These are phyloP conservation scores for Pontederia crassipes DNA, from an alignment of 176 grass and related monocot species.

Conservation along the genomic window DNA sequence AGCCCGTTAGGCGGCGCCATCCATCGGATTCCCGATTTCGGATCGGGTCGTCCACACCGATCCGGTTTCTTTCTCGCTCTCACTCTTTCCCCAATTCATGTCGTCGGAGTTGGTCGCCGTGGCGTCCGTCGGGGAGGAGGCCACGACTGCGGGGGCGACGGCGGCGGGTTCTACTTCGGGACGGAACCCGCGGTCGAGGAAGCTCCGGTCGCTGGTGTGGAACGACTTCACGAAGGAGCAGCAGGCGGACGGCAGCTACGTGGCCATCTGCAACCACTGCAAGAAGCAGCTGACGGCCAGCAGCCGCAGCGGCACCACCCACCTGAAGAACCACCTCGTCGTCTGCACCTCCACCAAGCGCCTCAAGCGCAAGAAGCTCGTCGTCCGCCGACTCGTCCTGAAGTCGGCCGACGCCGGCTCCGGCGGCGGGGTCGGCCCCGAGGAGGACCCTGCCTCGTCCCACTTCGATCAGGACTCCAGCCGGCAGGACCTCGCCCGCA, in stretches of 20 bases:
- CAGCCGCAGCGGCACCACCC: conserved; percentile 87
- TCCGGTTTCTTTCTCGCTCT: too few species aligned
- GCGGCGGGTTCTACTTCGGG: too few species aligned
- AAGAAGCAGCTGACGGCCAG: conserved; percentile 99
- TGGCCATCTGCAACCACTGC: conserved; percentile 94
- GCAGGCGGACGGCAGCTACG: conserved; percentile 56
- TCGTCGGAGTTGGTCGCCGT: conserved; percentile 6
- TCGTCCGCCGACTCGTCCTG: conserved; percentile 60
- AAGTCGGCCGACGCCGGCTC: conserved; percentile 31
- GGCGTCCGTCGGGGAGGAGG: conserved; percentile 1
- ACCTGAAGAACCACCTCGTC: conserved; percentile 79
- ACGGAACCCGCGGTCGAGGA: conserved; percentile 70
- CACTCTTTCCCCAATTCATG: too few species aligned
- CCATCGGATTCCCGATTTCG: too few species aligned
- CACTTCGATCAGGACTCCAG: conserved; percentile 86
- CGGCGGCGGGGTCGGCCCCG: conserved; percentile 29
- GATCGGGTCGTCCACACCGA: too few species aligned
- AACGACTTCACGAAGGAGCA: conserved; percentile 97
- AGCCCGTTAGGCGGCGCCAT: too few species aligned
- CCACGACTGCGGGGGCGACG: neutral
- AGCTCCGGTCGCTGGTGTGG: conserved; percentile 83
- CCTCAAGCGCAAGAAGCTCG: conserved; percentile 67
- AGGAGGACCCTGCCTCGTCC: conserved; percentile 26
- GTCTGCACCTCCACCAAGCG: conserved; percentile 72
- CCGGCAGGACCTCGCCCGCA: conserved; percentile 58